These are phyloP conservation scores for Vigna radiata DNA, from an alignment of 306 rosid genomes.

Conservation along the genomic window DNA sequence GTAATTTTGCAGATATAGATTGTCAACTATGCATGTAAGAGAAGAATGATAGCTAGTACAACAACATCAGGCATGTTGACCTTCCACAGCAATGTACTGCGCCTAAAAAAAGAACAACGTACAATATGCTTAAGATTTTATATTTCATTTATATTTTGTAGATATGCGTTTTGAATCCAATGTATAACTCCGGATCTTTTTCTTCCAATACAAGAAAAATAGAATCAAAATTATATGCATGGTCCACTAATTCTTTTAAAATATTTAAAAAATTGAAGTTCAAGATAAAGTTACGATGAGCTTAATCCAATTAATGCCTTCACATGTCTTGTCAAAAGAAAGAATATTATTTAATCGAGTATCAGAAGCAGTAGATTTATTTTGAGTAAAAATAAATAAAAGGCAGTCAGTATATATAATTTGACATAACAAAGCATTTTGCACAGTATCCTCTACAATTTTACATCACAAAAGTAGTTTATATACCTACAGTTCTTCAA, in stretches of 20 bases:
- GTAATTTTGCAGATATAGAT: constrained; percentile 39
- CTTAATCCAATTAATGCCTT: constrained; percentile 26
- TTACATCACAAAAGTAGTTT: constrained; percentile 15
- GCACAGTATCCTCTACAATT: constrained; percentile 9
- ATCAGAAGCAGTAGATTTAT: background rate
- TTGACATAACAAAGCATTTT: constrained; percentile 19
- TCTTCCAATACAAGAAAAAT: constrained; percentile 13
- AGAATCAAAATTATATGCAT: background rate
- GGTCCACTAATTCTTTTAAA: constrained; percentile 33
- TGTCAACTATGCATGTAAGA: constrained; percentile 27
- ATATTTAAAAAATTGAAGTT: constrained; percentile 18
- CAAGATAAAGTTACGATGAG: background rate
- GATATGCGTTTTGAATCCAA: constrained; percentile 20
- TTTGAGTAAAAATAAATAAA: background rate
- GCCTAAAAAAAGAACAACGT: constrained; percentile 17
- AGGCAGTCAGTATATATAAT: background rate
- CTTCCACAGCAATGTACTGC: constrained; percentile 35
- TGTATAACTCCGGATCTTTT: background rate
- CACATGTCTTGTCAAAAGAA: constrained; percentile 22
- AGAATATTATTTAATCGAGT: constrained; percentile 3
- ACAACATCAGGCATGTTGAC: constrained; percentile 15
- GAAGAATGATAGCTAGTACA: constrained; percentile 19
- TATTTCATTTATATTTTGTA: constrained; percentile 15
- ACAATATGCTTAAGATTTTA: constrained; percentile 13
- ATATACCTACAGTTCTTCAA: constrained; percentile 15